Evolutionary conservation across 208 protist genomes (phyloP).

Genomic region (Herpetomonas tarakana): DNA sequence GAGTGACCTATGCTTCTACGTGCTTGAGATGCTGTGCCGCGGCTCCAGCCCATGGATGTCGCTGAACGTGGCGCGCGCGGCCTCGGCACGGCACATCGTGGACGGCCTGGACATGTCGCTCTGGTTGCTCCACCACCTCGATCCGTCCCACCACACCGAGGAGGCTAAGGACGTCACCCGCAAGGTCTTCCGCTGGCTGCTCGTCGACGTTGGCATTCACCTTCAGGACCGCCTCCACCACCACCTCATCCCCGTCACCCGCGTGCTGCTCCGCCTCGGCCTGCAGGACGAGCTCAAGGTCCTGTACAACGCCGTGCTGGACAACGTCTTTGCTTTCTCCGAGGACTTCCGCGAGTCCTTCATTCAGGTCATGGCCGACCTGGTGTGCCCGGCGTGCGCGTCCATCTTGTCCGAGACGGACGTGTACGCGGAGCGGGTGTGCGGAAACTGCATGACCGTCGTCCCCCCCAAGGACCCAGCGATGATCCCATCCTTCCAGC

Average conservation of each 20-base stretch:
- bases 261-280: slow-evolving; percentile 63
- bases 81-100: slow-evolving; percentile 57
- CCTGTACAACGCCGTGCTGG: slow-evolving; percentile 80
- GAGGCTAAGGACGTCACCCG: slow-evolving; percentile 62
- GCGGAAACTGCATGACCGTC: slow-evolving; percentile 61
- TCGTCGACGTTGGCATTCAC: slow-evolving; percentile 79
- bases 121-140: slow-evolving; percentile 74
- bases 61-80: slow-evolving; percentile 66
- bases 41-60: slow-evolving; percentile 79
- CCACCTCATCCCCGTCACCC: slow-evolving; percentile 65
- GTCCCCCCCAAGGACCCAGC: slow-evolving; percentile 51
- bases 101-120: slow-evolving; percentile 82
- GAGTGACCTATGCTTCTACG: slow-evolving; percentile 49
- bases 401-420: slow-evolving; percentile 52
- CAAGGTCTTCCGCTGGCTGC: slow-evolving; percentile 78
- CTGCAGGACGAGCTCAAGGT: slow-evolving; percentile 65
- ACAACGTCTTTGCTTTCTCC: slow-evolving; percentile 66
- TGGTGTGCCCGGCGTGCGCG: slow-evolving; percentile 70
- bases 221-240: slow-evolving; percentile 65
- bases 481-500: slow-evolving; percentile 60
- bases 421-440: slow-evolving; percentile 62
- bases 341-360: slow-evolving; percentile 63
- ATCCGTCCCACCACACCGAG: slow-evolving; percentile 65
- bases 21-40: slow-evolving; percentile 67
- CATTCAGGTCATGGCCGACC: slow-evolving; percentile 65